Evolutionary conservation across 495 filamentous ascomycete genomes (phyloP).

Genomic region (Penicillium cinerascens): DNA sequence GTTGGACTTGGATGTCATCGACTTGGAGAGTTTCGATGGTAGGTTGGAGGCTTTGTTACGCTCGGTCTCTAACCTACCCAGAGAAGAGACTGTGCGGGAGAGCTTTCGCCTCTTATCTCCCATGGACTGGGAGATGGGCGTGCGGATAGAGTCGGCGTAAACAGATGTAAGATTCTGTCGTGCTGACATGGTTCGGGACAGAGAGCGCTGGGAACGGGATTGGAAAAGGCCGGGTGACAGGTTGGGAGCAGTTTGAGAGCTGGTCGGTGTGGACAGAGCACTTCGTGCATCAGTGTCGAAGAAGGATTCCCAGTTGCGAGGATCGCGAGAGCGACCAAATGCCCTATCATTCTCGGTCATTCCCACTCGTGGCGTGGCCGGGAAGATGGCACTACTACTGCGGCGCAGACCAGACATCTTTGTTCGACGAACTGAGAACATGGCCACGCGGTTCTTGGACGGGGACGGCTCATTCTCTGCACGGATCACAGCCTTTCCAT

Average conservation of each 20-base stretch:
- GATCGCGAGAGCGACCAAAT: constrained; percentile 74
- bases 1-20: constrained; percentile 20
- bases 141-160: constrained; percentile 45
- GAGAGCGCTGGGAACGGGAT: constrained; percentile 53
- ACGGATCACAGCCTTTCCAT: constrained; percentile 50
- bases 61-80: constrained; percentile 61
- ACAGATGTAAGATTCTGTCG: constrained; percentile 54
- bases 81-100: constrained; percentile 58
- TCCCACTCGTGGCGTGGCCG: constrained; percentile 29
- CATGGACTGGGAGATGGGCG: constrained; percentile 37
- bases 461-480: constrained; percentile 46
- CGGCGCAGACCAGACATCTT: constrained; percentile 56
- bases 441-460: constrained; percentile 51
- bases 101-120: constrained; percentile 63
- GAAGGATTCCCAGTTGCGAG: constrained; percentile 79
- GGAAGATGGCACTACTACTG: constrained; percentile 56
- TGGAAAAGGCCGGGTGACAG: constrained; percentile 69
- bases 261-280: constrained; percentile 67
- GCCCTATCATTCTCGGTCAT: constrained; percentile 33
- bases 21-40: constrained; percentile 26
- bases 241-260: constrained; percentile 66
- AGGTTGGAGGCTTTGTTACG: constrained; percentile 19
- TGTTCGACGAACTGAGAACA: constrained; percentile 47
- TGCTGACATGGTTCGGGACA: constrained; percentile 33
- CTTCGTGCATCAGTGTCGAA: constrained; percentile 70